Conservation (phyloP, 108 stramenopile genomes). For the Licmophora abbreviata region DNA sequence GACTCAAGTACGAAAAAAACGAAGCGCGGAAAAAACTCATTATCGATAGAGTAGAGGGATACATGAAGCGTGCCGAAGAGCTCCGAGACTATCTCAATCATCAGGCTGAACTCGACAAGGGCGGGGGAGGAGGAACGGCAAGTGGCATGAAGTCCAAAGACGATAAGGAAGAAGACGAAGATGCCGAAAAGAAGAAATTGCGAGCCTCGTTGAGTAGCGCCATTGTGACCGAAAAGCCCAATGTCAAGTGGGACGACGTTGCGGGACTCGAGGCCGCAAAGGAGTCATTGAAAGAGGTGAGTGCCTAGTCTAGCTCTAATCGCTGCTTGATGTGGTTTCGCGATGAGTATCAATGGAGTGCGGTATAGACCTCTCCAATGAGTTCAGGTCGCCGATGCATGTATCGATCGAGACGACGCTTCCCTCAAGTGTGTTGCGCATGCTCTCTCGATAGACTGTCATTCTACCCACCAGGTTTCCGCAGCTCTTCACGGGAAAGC, state of each 20-base stretch:
- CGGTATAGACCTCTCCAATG: too few relatives aligned
- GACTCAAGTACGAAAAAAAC: constrained; percentile 98
- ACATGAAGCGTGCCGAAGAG: constrained; percentile 99
- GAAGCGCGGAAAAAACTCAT: constrained; percentile 87
- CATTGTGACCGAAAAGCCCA: constrained; percentile 93
- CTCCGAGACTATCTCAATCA: constrained; percentile 78
- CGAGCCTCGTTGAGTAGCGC: constrained; percentile 71
- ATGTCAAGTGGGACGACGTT: constrained; percentile 97
- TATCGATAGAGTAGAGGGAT: constrained; percentile 89
- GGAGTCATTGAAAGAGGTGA: constrained; percentile 89
- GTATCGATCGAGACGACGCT: neutral
- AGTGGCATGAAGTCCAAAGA: constrained; percentile 39
- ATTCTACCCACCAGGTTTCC: constrained; percentile 91
- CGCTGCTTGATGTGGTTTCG: neutral
- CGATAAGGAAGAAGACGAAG: constrained; percentile 55
- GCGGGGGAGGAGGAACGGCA: constrained; percentile 34
- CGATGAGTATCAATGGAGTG: constrained; percentile 6
- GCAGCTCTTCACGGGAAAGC: constrained; percentile 92
- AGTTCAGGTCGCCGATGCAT: neutral
- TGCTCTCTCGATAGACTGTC: constrained; percentile 71
- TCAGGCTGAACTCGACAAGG: constrained; percentile 61
- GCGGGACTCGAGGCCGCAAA: constrained; percentile 96
- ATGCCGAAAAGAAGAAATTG: constrained; percentile 76
- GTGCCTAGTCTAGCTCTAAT: constrained; percentile 1
- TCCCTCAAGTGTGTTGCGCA: constrained; percentile 2